phyloP scores from a whole-genome alignment of 768 basidiomycete species.

The Amyloporia xantha region DNA sequence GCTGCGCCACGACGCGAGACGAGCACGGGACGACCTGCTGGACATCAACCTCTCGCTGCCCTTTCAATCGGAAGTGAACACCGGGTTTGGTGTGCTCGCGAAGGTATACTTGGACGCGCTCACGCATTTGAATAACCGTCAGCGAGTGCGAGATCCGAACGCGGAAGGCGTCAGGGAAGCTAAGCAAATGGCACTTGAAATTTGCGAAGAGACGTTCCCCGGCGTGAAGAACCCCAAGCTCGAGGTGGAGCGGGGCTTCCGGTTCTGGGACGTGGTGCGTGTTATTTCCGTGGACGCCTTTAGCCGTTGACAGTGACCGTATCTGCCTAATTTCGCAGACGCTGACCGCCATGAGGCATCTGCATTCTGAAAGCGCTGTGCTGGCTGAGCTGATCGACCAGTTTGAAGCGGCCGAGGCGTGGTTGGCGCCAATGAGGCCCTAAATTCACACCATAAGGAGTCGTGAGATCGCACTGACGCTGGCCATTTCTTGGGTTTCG shows the following conservation, averaged over 20 bases:
- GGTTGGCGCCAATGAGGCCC: conserved; percentile 88
- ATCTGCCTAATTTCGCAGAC: conserved; percentile 39
- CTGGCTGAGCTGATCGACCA: conserved; percentile 86
- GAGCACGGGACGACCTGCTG: conserved; percentile 83
- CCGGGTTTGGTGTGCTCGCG: conserved; percentile 94
- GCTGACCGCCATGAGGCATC: conserved; percentile 82
- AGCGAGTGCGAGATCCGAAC: conserved; percentile 69
- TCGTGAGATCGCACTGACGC: conserved; percentile 7
- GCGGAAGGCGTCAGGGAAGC: conserved; percentile 75
- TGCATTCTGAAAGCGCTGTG: conserved; percentile 78
- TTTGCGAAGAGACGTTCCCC: conserved; percentile 91
- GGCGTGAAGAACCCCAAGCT: conserved; percentile 81
- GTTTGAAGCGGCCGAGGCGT: conserved; percentile 93
- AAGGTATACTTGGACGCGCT: conserved; percentile 95
- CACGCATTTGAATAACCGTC: conserved; percentile 78
- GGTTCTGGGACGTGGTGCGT: conserved; percentile 98
- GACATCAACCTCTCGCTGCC: conserved; percentile 90
- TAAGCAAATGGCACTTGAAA: conserved; percentile 81
- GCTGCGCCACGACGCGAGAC: conserved; percentile 79
- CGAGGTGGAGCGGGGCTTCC: conserved; percentile 94
- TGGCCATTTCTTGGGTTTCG: conserved; percentile 5
- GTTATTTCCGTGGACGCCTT: neutral
- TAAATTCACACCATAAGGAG: conserved; percentile 30
- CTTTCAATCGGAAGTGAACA: conserved; percentile 95
- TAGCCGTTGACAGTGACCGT: neutral